Percentiles rank a stretch among this genome's conserved stretches.
phyloP scores from a whole-genome alignment of 768 basidiomycete species.

The Termitomyces sp. region DNA sequence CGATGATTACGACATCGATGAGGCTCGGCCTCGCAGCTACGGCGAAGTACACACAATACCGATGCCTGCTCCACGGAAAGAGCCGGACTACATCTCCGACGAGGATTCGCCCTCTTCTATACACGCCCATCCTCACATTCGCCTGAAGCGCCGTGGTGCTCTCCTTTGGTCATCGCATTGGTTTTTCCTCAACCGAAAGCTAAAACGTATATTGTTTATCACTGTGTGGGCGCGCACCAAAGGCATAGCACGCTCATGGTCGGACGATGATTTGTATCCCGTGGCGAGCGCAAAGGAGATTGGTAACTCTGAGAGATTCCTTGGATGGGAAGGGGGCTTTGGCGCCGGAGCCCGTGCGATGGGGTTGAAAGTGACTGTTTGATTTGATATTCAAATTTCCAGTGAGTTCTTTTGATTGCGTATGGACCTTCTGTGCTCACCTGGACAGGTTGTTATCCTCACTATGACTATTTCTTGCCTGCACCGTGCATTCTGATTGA shows the following conservation, averaged over 20 bases:
- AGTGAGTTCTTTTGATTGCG: constrained; percentile 4
- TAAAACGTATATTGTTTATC: constrained; percentile 89
- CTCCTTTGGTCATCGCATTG: constrained; percentile 95
- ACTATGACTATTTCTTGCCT: not conserved
- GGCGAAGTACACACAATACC: constrained; percentile 33
- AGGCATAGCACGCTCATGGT: constrained; percentile 48
- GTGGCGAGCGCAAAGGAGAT: constrained; percentile 27
- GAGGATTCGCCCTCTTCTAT: constrained; percentile 36
- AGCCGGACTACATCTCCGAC: constrained; percentile 31
- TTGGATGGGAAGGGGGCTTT: constrained; percentile 72
- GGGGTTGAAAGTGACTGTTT: constrained; percentile 40
- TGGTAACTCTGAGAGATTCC: constrained; percentile 53
- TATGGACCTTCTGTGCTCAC: constrained; percentile 1
- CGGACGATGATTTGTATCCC: constrained; percentile 42
- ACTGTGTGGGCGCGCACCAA: constrained; percentile 85
- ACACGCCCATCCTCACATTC: constrained; percentile 31
- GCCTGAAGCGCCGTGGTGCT: constrained; percentile 63
- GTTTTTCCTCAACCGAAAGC: constrained; percentile 93
- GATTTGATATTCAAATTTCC: not conserved
- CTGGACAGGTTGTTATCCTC: not conserved
- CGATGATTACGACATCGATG: constrained; percentile 77
- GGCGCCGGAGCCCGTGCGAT: constrained; percentile 83
- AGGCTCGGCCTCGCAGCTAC: constrained; percentile 36
- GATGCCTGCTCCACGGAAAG: constrained; percentile 33
- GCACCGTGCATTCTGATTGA: not conserved